Percentiles rank a stretch among this genome's conserved stretches.
Conservation (phyloP, 2,329 filamentous ascomycete genomes). For the Colletotrichum higginsianum region DNA sequence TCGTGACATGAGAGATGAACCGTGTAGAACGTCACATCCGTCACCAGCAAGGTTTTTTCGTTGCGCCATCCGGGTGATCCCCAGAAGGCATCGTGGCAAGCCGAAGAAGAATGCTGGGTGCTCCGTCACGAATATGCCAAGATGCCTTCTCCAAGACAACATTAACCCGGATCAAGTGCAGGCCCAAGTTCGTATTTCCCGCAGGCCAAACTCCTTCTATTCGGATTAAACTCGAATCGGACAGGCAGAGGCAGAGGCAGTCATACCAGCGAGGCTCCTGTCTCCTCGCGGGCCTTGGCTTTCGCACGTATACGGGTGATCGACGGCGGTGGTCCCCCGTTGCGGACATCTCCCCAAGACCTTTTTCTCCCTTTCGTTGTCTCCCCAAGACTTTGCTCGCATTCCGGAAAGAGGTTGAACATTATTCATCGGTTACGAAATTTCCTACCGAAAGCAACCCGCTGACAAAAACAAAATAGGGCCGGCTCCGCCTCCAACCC, state of each 20-base stretch:
- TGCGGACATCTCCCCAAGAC: conserved; percentile 24
- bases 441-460: conserved; percentile 1
- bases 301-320: conserved; percentile 21
- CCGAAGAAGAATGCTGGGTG: conserved; percentile 2
- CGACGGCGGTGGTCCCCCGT: conserved; percentile 5
- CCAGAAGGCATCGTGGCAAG: background rate
- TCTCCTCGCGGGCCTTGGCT: background rate
- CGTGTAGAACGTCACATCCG: background rate
- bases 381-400: no score
- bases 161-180: background rate
- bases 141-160: background rate
- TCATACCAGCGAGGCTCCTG: no score
- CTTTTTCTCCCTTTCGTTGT: background rate
- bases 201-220: background rate
- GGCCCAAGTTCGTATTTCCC: background rate
- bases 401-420: conserved; percentile 9
- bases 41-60: background rate
- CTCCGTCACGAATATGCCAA: background rate
- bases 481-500: no score
- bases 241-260: background rate
- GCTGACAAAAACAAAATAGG: background rate
- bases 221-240: background rate
- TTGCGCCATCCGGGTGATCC: background rate
- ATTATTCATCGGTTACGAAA: background rate
- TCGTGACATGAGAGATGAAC: background rate